Conservation (phyloP, 2,329 filamentous ascomycete species). For the Phaeosphaeriaceae sp. region DNA sequence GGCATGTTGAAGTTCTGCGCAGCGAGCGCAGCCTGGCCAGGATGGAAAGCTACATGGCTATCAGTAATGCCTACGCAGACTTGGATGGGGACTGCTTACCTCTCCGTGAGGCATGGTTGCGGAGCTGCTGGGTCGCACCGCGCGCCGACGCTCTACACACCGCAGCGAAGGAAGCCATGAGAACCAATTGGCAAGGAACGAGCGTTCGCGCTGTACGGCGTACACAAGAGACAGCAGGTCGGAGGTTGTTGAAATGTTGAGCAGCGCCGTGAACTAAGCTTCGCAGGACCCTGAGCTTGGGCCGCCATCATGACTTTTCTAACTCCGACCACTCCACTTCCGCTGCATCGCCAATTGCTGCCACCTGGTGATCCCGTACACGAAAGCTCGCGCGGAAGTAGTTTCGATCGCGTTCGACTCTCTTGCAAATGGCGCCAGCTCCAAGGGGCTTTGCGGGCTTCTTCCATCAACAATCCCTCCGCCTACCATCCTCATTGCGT, state of each 20-base stretch:
- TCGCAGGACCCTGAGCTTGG: constrained; percentile 26
- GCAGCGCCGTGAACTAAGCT: constrained; percentile 28
- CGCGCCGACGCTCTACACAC: constrained; percentile 70
- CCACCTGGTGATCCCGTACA: background rate
- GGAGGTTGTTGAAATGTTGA: constrained; percentile 44
- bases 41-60: constrained; percentile 64
- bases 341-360: constrained; percentile 1
- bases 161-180: constrained; percentile 71
- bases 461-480: constrained; percentile 35
- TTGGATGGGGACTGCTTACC: constrained; percentile 55
- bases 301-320: constrained; percentile 26
- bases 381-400: background rate
- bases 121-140: constrained; percentile 62
- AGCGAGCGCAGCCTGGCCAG: constrained; percentile 68
- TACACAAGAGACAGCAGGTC: constrained; percentile 17
- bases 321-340: constrained; percentile 2
- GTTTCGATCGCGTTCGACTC: background rate
- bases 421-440: constrained; percentile 35
- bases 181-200: constrained; percentile 30
- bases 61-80: constrained; percentile 24
- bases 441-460: constrained; percentile 39
- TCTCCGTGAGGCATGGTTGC: constrained; percentile 62
- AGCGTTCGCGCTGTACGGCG: constrained; percentile 19
- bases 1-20: constrained; percentile 93
- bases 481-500: constrained; percentile 43